A percentile compares a stretch with the other conserved stretches of the same genome.
Evolutionary conservation across 106 monocot species (phyloP).

Genomic region (Acanthochlamys bracteata): DNA sequence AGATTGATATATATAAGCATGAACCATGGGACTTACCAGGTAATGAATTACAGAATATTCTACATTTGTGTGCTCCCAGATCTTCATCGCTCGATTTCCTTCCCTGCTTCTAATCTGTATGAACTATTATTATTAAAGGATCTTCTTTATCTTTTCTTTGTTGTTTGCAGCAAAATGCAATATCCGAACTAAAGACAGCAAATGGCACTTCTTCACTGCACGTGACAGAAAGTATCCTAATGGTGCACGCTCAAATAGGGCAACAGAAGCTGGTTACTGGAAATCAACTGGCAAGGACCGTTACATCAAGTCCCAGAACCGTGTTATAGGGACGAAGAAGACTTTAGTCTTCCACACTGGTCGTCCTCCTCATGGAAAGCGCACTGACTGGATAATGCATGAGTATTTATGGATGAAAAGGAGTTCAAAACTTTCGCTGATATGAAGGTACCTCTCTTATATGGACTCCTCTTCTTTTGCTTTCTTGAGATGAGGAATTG

Average conservation of each 20-base stretch:
- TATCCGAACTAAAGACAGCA: conserved; percentile 45
- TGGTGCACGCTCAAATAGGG: conserved; percentile 65
- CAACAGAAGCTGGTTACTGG: conserved; percentile 75
- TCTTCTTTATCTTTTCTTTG: background rate
- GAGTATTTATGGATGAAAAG: conserved; percentile 58
- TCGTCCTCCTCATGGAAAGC: conserved; percentile 64
- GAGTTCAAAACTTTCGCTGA: conserved; percentile 33
- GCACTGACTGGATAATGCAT: conserved; percentile 91
- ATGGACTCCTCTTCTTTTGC: background rate
- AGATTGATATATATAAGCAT: conserved; percentile 71
- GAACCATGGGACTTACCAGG: conserved; percentile 89
- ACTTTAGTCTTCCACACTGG: conserved; percentile 86
- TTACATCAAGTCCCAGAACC: conserved; percentile 29
- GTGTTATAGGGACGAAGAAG: conserved; percentile 71
- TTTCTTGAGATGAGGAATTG: background rate
- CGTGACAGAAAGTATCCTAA: conserved; percentile 75
- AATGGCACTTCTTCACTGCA: conserved; percentile 77
- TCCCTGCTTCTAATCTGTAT: background rate
- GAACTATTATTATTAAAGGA: background rate
- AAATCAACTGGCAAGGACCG: conserved; percentile 84
- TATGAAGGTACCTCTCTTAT: conserved; percentile 33
- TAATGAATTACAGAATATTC: conserved; percentile 17
- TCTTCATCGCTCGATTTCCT: background rate
- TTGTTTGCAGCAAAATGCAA: conserved; percentile 40
- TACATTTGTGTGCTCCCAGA: background rate